Base-by-base conservation (phyloP, 495 filamentous ascomycete species). In the Trichodelitschia bisporula region DNA sequence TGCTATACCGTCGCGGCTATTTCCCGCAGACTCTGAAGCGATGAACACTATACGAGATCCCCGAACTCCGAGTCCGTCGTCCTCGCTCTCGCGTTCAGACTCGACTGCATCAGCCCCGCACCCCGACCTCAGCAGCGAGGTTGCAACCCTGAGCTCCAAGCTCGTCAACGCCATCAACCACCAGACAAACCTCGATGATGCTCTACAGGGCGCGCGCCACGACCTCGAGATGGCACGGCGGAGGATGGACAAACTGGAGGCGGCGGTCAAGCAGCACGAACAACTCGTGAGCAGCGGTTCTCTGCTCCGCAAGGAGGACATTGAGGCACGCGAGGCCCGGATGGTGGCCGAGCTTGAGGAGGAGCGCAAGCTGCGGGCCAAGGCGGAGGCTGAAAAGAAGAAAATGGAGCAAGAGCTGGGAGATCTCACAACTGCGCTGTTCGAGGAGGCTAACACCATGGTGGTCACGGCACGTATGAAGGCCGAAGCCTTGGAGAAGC, bases 401-500 rank as follows among this genome's bases (percentile, higher is more conserved):
- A 56, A 53, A 16, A 77, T 78, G 26, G 77, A 82, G 38, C 59
- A 63, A 36, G 86, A 97, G 51, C 56, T 97, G 18, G 86, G 95
- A 51, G 72, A 66, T 28, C 54, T 95, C 31, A 93, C 89, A 8
- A 65, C 79, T 3, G 78, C 76, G 16, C 58, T 97, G 12, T 95
- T 97, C 37, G 79, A 91, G 47, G 84, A 95, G 58, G 86, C 86
- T 19, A 92, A 97, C 47, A 65, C 64, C 9, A 93, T 97, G 86
- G 86, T 97, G 32, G 75, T 82, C 30, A 72, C 71, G 14, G 72
- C 71, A 13, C 55, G 66, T 38, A 58, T 58, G 37, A 73, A 84
- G 38, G 65, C 70, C 14, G 79, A 89, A 41, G 58, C 50, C 3
- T 38, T 58, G 20, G 62, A 78, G 21, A 69, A 77, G 39, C 65